These are phyloP conservation scores for Neurospora terricola DNA, from an alignment of 495 filamentous ascomycete genomes.

Conservation along the genomic window DNA sequence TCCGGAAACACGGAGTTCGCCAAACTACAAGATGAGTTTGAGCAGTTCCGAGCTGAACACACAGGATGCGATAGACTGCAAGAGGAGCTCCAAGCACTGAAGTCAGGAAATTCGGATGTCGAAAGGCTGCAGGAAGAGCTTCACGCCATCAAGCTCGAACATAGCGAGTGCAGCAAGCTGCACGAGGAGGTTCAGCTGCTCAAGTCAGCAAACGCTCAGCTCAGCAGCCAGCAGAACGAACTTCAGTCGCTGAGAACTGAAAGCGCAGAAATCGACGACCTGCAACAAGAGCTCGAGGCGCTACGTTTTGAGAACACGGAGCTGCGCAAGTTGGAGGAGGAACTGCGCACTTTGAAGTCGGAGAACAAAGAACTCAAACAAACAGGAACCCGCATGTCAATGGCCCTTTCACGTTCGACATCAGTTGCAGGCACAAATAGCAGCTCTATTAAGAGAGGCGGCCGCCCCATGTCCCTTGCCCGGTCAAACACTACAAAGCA, in stretches of 20 bases:
- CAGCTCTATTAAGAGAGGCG: constrained; percentile 12
- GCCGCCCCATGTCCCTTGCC: constrained; percentile 30
- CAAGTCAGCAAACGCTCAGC: constrained; percentile 45
- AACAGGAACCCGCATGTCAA: constrained; percentile 16
- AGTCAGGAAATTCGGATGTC: background rate
- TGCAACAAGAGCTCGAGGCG: constrained; percentile 64
- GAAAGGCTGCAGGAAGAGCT: background rate
- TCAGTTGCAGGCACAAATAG: constrained; percentile 25
- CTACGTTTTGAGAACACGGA: constrained; percentile 51
- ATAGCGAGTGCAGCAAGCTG: constrained; percentile 40
- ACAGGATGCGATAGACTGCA: background rate
- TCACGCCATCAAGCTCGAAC: background rate
- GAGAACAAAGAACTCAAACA: constrained; percentile 44
- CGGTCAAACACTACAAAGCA: constrained; percentile 55
- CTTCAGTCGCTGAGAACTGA: constrained; percentile 43
- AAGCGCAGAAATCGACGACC: constrained; percentile 48
- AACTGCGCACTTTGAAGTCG: constrained; percentile 53
- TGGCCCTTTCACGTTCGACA: constrained; percentile 32
- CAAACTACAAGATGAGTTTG: constrained; percentile 1
- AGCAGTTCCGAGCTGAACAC: constrained; percentile 1
- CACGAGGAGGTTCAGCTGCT: constrained; percentile 65
- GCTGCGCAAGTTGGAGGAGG: constrained; percentile 53
- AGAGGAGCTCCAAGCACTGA: background rate
- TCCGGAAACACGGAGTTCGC: constrained; percentile 41
- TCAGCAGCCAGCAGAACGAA: background rate